phyloP scores from a whole-genome alignment of 352 stramenopile species.

The Globisporangium carolinianum region DNA sequence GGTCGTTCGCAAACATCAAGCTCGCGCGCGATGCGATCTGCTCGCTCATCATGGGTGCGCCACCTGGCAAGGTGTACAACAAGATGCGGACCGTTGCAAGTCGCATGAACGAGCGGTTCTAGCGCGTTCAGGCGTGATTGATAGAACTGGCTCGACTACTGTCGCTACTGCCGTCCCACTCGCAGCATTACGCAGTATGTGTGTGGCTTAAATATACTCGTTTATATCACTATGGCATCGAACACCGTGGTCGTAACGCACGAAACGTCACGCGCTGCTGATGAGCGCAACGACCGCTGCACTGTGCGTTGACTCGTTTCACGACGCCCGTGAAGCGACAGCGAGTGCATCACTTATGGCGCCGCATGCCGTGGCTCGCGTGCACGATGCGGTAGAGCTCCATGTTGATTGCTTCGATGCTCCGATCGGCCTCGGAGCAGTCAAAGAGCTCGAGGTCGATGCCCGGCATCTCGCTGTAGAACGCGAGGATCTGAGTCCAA shows the following conservation, averaged over 20 bases:
- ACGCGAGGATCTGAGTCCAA: conserved; percentile 60
- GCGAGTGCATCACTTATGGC: neutral
- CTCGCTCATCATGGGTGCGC: conserved; percentile 93
- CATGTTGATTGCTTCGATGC: conserved; percentile 61
- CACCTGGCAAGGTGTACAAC: conserved; percentile 99
- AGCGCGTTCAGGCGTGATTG: conserved; percentile 16
- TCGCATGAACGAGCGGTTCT: conserved; percentile 97
- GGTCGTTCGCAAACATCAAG: conserved; percentile 98
- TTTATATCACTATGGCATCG: too few relatives aligned
- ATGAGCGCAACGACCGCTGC: too few relatives aligned
- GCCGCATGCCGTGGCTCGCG: conserved; percentile 24
- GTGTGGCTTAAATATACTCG: neutral
- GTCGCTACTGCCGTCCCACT: neutral
- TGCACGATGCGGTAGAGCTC: conserved; percentile 73
- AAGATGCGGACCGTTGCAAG: conserved; percentile 99
- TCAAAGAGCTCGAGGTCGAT: conserved; percentile 75
- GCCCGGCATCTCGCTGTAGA: conserved; percentile 78
- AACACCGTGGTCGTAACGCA: too few relatives aligned
- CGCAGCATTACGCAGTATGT: neutral
- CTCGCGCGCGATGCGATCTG: conserved; percentile 91
- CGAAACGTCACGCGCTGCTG: too few relatives aligned
- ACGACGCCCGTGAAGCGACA: too few relatives aligned
- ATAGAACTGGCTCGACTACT: too few relatives aligned
- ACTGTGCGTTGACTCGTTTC: too few relatives aligned
- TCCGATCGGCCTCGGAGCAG: conserved; percentile 71